A percentile compares a stretch with the other conserved stretches of the same genome.
Conservation (phyloP, 2,329 filamentous ascomycete species). For the Fusarium denticulatum region DNA sequence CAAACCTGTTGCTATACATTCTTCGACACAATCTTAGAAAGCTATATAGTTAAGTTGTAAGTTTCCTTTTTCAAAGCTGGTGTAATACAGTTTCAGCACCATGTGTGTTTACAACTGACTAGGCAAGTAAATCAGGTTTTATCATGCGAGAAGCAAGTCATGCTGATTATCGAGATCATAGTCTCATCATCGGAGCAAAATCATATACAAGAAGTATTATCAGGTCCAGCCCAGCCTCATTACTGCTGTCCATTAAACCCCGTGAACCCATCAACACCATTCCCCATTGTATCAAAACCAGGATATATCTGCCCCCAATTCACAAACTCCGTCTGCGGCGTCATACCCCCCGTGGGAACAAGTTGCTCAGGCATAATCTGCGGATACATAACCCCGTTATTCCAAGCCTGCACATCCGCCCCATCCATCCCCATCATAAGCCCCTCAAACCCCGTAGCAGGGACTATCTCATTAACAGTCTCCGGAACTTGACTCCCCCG, state of each 20-base stretch:
- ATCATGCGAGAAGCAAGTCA: background rate
- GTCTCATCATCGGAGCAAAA: background rate
- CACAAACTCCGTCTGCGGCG: constrained; percentile 42
- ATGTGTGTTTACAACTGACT: too few species aligned
- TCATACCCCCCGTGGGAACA: constrained; percentile 28
- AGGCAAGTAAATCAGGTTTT: too few species aligned
- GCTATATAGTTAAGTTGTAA: too few species aligned
- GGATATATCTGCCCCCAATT: constrained; percentile 43
- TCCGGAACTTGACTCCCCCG: constrained; percentile 41
- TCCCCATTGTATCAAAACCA: constrained; percentile 34
- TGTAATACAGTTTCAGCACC: too few species aligned
- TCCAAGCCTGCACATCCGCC: constrained; percentile 46
- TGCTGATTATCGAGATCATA: background rate
- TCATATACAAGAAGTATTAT: constrained; percentile 26
- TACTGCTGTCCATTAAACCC: constrained; percentile 39
- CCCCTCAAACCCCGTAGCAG: constrained; percentile 26
- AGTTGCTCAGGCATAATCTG: constrained; percentile 42
- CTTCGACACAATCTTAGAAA: too few species aligned
- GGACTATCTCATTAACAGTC: constrained; percentile 32
- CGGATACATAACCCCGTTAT: constrained; percentile 41
- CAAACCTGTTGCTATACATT: too few species aligned
- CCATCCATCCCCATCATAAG: constrained; percentile 22
- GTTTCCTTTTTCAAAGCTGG: too few species aligned
- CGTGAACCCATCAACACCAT: constrained; percentile 38
- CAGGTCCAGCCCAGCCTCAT: background rate